Base-by-base conservation (phyloP, 352 stramenopile species). In the Phytophthora hibernalis region DNA sequence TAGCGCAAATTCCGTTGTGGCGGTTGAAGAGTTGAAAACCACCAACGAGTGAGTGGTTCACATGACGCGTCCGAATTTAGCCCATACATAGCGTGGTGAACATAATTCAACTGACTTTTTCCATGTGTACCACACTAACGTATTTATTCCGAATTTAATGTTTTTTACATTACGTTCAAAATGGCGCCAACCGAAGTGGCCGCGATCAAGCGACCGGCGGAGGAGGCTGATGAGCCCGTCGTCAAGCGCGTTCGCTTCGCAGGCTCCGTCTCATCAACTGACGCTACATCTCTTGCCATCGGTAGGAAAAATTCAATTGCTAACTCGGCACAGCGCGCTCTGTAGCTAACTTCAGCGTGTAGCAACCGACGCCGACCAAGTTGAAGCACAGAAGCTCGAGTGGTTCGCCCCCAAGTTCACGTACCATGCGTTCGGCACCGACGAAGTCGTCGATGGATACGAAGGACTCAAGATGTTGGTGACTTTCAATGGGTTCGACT, bases 341-440 rank as follows among this genome's bases (percentile, higher is more conserved):
- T 43, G 28, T 9, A 20, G 15, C 8, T 42, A 49, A 74, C 13
- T 6, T 58, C 38, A 65, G 37, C 22, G 16, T 5, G 15, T n/a
- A 91, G 82, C 83, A 59, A 80, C 60, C 20, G 61, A 78, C 22
- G 55, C 40, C 9, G 45, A 70, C 26, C 74, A 85, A 61, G 63
- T 83, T 77, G 68, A 87, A 72, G 63, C 74, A 12, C 53, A 76
- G 33, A 65, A 54, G 38, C 70, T 83, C 26, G 47, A 77, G 11
- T 84, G 62, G 55, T 95, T 94, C 62, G 65, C 67, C 16, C 87
- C 87, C 13, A 77, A 75, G 43, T 94, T 93, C 68, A 92, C 87
- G 53, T 96, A 96, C 65, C 87, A 96, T 42, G 78, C 80, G 24
- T 94, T 93, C 51, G 85, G 83, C 7, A 91, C 85, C 22, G 77